Conservation (phyloP, 106 monocot species). For the Dioscorea zingiberensis region DNA sequence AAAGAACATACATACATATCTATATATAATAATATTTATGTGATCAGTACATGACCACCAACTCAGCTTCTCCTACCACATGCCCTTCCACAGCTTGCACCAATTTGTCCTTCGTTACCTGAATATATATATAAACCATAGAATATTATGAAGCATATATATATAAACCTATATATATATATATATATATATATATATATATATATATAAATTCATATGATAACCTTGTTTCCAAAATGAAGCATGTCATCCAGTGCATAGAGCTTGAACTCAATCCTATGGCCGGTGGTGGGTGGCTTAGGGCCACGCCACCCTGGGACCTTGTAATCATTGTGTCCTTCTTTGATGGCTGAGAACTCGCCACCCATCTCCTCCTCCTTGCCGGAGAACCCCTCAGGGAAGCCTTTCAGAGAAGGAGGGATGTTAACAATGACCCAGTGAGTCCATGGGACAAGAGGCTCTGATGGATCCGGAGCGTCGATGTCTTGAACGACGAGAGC, state of each 20-base stretch:
- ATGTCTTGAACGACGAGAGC: constrained; percentile 62
- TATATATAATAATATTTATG: too few relatives aligned
- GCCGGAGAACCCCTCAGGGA: constrained; percentile 78
- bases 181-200: not conserved
- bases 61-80: constrained; percentile 43
- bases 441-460: constrained; percentile 65
- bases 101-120: constrained; percentile 46
- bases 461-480: constrained; percentile 35
- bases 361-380: constrained; percentile 35
- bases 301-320: constrained; percentile 70
- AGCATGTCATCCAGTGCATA: constrained; percentile 49
- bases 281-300: constrained; percentile 33
- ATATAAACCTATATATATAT: not conserved
- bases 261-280: constrained; percentile 45
- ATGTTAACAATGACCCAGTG: constrained; percentile 88
- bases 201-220: not conserved
- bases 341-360: constrained; percentile 30
- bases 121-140: not conserved
- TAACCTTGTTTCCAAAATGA: constrained; percentile 55
- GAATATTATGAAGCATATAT: not conserved
- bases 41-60: constrained; percentile 24
- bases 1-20: too few relatives aligned
- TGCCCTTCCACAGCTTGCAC: constrained; percentile 41
- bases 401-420: constrained; percentile 42
- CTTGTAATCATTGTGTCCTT: constrained; percentile 72